Base-by-base conservation (phyloP, 768 basidiomycete species). In the Obba rivulosa region DNA sequence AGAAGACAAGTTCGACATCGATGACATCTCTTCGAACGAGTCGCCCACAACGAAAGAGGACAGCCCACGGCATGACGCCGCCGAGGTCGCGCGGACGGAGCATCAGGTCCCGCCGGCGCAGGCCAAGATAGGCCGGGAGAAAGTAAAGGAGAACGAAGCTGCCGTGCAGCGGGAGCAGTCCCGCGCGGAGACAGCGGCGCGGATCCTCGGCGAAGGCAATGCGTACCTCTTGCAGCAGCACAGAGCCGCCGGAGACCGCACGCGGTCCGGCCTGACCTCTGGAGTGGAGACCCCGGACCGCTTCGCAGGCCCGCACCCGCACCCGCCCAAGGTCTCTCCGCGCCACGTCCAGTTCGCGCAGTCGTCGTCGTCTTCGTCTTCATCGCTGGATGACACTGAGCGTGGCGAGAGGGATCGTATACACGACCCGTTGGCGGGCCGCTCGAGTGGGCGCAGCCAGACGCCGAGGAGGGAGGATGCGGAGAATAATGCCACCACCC, bases 1-100 rank as follows among this genome's bases (percentile, higher is more conserved):
- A 23, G 77, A 80, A 34, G 88, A 92, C 61, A 79, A 78, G 57
- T 97, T 83, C 66, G 96, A 99, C 65, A 98, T 98, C 45, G 89
- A 96, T 57, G 94, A 97, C 67, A 60, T 67, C 20, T 86, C 85
- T 17, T 84, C 86, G 4, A 74, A 76, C 2, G 82, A 83, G 43
- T 72, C 75, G 8, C 42, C 55, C 40, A 56, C 46, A 22, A 44
- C 20, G 36, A 46, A 48, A 34, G 45, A 58, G 41, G 42, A 53
- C 42, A 60, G 51, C 39, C 42, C 57, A 4, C 28, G 41, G 20
- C 34, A n/a, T n/a, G n/a, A n/a, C n/a, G n/a, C n/a, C n/a, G n/a
- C 43, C 9, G 60, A 25, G 9, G 44, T 13, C 28, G 49, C 47
- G 22, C 41, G 42, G 25, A 28, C 23, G 14, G 39, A 41, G 25